Conservation (phyloP, 2,329 filamentous ascomycete genomes). For the Aspergillus sp. region DNA sequence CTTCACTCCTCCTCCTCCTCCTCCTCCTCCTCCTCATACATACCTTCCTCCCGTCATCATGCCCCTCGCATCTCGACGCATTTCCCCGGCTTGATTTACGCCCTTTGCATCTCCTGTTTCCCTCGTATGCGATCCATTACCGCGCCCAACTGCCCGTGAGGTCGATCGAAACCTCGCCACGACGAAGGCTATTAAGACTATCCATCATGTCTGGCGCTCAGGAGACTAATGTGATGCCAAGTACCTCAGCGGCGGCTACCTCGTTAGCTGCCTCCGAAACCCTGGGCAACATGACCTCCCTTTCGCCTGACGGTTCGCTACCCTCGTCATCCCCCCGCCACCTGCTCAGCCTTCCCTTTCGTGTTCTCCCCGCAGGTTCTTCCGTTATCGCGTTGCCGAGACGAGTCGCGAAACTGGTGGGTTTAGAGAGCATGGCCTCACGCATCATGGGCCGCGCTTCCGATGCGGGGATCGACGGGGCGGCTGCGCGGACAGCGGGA, state of each 20-base stretch:
- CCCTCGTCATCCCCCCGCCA: conserved; percentile 21
- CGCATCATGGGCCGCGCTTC: conserved; percentile 15
- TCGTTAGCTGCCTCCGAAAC: conserved; percentile 10
- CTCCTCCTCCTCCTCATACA: conserved; percentile 2
- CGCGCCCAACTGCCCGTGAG: conserved; percentile 3
- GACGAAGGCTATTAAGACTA: background rate
- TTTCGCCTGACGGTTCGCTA: conserved; percentile 11
- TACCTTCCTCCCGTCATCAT: too few relatives aligned
- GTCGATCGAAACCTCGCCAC: conserved; percentile 5
- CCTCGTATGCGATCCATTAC: conserved; percentile 3
- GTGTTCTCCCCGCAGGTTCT: conserved; percentile 27
- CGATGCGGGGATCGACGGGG: conserved; percentile 18
- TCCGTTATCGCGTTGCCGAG: conserved; percentile 27
- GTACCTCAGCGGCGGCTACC: conserved; percentile 10
- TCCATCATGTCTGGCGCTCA: conserved; percentile 18
- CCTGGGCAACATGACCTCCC: conserved; percentile 13
- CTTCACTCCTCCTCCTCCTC: too few relatives aligned
- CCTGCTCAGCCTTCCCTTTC: conserved; percentile 27
- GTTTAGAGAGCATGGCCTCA: conserved; percentile 18
- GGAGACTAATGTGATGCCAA: conserved; percentile 11
- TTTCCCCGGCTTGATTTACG: background rate
- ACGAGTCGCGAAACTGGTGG: conserved; percentile 20
- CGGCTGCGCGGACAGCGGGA: conserved; percentile 28
- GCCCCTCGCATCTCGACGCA: too few relatives aligned
- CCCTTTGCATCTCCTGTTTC: conserved; percentile 1